These are phyloP conservation scores for Fraxinus paxiana DNA, from an alignment of 305 asterid genomes.

Conservation along the genomic window DNA sequence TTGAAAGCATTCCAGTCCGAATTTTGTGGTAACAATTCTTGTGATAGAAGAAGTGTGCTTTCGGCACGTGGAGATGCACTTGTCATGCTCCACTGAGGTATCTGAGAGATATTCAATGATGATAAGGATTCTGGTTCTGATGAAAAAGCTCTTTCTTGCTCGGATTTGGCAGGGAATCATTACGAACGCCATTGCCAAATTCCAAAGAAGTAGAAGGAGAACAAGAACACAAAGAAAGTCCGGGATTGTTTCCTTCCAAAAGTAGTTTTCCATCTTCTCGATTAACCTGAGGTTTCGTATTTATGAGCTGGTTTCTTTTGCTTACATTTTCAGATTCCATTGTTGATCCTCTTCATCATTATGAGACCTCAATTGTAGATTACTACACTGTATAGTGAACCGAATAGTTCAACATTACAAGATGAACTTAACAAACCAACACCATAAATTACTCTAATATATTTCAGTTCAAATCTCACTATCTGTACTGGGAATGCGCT, in stretches of 20 bases:
- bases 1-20: background rate
- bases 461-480: background rate
- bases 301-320: slow-evolving; percentile 21
- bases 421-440: background rate
- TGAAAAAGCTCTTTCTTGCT: slow-evolving; percentile 20
- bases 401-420: background rate
- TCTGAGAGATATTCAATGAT: slow-evolving; percentile 22
- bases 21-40: slow-evolving; percentile 14
- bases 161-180: slow-evolving; percentile 20
- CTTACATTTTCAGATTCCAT: slow-evolving; percentile 30
- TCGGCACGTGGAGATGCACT: slow-evolving; percentile 44
- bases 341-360: slow-evolving; percentile 3
- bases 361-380: background rate
- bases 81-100: slow-evolving; percentile 49
- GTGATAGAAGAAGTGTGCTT: slow-evolving; percentile 11
- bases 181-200: background rate
- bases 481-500: no score
- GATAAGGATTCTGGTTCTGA: slow-evolving; percentile 23
- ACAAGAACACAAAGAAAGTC: slow-evolving; percentile 27
- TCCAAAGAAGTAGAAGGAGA: slow-evolving; percentile 19
- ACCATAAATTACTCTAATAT: background rate
- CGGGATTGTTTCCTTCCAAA: slow-evolving; percentile 19
- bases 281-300: slow-evolving; percentile 20
- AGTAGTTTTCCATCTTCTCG: slow-evolving; percentile 14
- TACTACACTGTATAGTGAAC: slow-evolving; percentile 15